These are phyloP conservation scores for Erysimum cheiranthoides DNA, from an alignment of 345 rosid genomes.

Conservation along the genomic window DNA sequence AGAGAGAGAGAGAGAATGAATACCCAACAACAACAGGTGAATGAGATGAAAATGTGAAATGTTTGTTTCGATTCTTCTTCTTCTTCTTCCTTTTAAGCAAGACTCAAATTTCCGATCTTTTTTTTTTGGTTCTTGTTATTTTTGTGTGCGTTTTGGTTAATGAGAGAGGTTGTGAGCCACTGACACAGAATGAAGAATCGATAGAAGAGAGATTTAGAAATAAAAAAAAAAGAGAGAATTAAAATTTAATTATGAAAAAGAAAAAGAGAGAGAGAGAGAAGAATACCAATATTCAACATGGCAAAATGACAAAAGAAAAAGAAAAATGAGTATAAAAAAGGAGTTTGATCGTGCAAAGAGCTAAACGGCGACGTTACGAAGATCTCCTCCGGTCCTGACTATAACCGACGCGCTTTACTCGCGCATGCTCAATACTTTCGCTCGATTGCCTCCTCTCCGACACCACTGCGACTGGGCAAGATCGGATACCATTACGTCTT, in stretches of 20 bases:
- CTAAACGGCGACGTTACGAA: constrained; percentile 36
- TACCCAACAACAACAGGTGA: constrained; percentile 22
- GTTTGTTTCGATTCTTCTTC: constrained; percentile 16
- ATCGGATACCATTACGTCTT: constrained; percentile 19
- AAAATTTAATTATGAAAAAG: too few species aligned
- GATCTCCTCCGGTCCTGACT: background rate
- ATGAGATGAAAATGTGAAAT: constrained; percentile 33
- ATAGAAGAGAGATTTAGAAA: background rate
- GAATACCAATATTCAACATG: too few species aligned
- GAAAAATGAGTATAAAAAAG: background rate
- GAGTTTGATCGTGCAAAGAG: background rate
- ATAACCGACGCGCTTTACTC: constrained; percentile 34
- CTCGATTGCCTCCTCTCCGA: background rate
- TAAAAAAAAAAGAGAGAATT: background rate
- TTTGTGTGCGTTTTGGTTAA: constrained; percentile 35
- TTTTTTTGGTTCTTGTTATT: too few species aligned
- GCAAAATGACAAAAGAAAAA: too few species aligned
- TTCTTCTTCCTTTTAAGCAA: background rate
- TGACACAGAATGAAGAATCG: constrained; percentile 45
- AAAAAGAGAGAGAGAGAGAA: too few species aligned
- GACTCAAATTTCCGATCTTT: background rate
- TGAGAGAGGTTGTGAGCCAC: constrained; percentile 42
- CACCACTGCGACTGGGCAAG: constrained; percentile 38
- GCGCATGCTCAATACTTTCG: background rate
- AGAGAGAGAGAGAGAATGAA: constrained; percentile 15